Conservation (phyloP, 768 basidiomycete species). For the Myochromella boudieri region DNA sequence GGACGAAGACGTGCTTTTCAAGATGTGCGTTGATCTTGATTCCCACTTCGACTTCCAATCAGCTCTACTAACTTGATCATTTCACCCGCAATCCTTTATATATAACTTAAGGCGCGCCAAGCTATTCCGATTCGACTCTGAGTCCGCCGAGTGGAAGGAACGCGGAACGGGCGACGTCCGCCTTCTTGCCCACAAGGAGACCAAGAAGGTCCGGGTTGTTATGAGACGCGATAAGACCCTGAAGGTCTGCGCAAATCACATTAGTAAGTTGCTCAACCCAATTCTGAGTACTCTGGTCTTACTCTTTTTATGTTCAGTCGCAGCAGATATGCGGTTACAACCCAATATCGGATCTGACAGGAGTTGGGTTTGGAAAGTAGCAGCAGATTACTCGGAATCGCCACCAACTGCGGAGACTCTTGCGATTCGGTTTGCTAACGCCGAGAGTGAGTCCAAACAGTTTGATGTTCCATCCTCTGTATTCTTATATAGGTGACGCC, state of each 20-base stretch:
- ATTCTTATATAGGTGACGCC: neutral
- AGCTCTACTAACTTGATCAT: conserved; percentile 23
- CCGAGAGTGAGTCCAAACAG: conserved; percentile 72
- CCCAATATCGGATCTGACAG: conserved; percentile 98
- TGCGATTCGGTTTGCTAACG: conserved; percentile 96
- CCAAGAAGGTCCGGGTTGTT: conserved; percentile 91
- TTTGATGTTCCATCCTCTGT: neutral
- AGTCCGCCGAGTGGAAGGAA: conserved; percentile 93
- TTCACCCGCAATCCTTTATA: conserved; percentile 13
- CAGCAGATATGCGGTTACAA: conserved; percentile 88
- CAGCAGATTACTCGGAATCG: conserved; percentile 90
- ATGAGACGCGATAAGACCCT: conserved; percentile 99
- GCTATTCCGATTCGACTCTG: conserved; percentile 89
- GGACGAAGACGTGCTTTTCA: conserved; percentile 90
- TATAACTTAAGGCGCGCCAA: conserved; percentile 80
- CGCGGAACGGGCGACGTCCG: conserved; percentile 95
- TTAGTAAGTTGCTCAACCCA: conserved; percentile 62
- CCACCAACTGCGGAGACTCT: conserved; percentile 93
- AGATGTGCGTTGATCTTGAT: conserved; percentile 73
- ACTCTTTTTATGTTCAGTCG: conserved; percentile 49
- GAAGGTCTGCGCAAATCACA: conserved; percentile 99
- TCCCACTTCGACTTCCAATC: conserved; percentile 32
- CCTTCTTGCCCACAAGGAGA: conserved; percentile 85
- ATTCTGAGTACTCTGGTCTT: neutral
- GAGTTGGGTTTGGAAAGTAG: conserved; percentile 99